Percentiles rank a stretch among this genome's conserved stretches.
Evolutionary conservation across 2,329 filamentous ascomycete genomes (phyloP).

Genomic region (Stemphylium lycopersici): DNA sequence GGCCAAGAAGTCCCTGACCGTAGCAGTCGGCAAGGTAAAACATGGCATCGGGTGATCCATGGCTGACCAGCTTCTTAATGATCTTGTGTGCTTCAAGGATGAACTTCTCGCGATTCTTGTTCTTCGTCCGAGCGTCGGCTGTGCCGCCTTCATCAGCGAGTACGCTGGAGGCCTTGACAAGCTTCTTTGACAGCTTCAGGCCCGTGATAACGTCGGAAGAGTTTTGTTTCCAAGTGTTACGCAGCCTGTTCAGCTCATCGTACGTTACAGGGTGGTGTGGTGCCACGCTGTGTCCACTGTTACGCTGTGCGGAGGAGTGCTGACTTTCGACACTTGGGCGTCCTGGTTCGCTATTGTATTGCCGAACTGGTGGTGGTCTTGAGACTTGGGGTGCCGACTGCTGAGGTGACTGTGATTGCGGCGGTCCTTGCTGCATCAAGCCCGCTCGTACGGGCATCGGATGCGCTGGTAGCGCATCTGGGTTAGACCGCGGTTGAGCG

Average conservation of each 20-base stretch:
- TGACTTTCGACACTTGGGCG: conserved; percentile 41
- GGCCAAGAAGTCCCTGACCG: conserved; percentile 78
- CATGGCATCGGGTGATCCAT: conserved; percentile 82
- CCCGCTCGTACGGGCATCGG: conserved; percentile 62
- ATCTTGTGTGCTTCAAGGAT: conserved; percentile 86
- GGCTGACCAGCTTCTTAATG: conserved; percentile 81
- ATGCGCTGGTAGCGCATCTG: conserved; percentile 62
- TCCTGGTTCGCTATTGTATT: conserved; percentile 56
- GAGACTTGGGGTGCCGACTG: conserved; percentile 33
- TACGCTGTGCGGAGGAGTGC: conserved; percentile 25
- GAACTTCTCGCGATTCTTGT: conserved; percentile 78
- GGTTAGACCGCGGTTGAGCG: conserved; percentile 51
- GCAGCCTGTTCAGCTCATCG: conserved; percentile 77
- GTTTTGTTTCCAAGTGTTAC: conserved; percentile 70
- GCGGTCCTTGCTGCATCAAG: conserved; percentile 47
- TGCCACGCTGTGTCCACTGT: conserved; percentile 31
- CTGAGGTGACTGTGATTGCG: conserved; percentile 28
- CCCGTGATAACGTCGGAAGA: conserved; percentile 74
- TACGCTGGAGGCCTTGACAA: conserved; percentile 82
- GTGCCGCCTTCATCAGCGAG: conserved; percentile 78
- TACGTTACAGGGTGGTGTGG: conserved; percentile 70
- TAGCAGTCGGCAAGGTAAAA: conserved; percentile 92
- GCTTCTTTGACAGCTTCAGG: conserved; percentile 77
- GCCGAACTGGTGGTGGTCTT: conserved; percentile 60
- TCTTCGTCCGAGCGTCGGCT: conserved; percentile 67